Conservation (phyloP, 2,329 filamentous ascomycete genomes). For the Fusarium sp. region DNA sequence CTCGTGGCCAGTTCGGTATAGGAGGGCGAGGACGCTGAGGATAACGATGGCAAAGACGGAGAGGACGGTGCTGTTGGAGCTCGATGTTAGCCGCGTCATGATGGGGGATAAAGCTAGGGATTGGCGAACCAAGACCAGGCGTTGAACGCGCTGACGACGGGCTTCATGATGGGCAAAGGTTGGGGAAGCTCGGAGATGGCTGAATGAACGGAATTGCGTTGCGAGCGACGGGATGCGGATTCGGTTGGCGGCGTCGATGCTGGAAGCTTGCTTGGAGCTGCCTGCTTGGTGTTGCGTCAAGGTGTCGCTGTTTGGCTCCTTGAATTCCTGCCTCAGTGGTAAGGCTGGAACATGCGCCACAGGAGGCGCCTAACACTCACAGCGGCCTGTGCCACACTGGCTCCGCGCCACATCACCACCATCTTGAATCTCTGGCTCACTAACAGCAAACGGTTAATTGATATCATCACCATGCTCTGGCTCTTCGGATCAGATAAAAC, state of each 20-base stretch:
- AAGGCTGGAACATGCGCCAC: slow-evolving; percentile 40
- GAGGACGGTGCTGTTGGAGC: slow-evolving; percentile 73
- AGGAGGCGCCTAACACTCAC: not conserved
- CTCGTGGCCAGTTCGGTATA: slow-evolving; percentile 86
- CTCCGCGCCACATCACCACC: slow-evolving; percentile 9
- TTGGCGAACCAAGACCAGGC: slow-evolving; percentile 89
- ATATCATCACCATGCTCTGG: not conserved
- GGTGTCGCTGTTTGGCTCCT: slow-evolving; percentile 33
- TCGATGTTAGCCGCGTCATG: slow-evolving; percentile 41
- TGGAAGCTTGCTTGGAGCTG: slow-evolving; percentile 35
- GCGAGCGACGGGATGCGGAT: slow-evolving; percentile 1
- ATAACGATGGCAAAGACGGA: slow-evolving; percentile 74
- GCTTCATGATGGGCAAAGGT: slow-evolving; percentile 79
- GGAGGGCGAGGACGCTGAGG: slow-evolving; percentile 71
- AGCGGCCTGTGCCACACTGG: not conserved
- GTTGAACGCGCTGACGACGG: slow-evolving; percentile 89
- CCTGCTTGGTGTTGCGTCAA: slow-evolving; percentile 34
- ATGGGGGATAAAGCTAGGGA: slow-evolving; percentile 19
- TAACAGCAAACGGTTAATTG: not conserved
- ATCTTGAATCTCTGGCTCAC: not conserved
- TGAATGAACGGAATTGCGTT: slow-evolving; percentile 1
- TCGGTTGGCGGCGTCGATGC: slow-evolving; percentile 34
- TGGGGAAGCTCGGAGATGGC: not conserved
- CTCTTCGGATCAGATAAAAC: slow-evolving; percentile 1
- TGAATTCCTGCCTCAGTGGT: slow-evolving; percentile 43